phyloP scores from a whole-genome alignment of 225 moss, liverwort and hornwort species.

The Straminergon stramineum region DNA sequence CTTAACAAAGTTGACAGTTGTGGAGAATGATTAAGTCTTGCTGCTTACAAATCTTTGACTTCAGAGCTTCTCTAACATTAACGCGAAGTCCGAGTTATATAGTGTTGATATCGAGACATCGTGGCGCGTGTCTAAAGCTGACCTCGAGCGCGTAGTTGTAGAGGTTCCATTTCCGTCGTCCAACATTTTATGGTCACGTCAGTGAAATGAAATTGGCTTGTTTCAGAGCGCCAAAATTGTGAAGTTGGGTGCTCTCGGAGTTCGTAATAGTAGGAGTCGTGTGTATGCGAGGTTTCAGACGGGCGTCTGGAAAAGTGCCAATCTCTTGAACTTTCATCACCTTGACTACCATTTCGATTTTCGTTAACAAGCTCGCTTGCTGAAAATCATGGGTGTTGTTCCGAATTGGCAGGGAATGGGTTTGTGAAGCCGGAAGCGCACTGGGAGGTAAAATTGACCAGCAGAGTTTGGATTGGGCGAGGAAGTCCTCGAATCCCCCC shows the following conservation, averaged over 20 bases:
- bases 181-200: background rate
- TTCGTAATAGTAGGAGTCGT: background rate
- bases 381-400: background rate
- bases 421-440: background rate
- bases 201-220: background rate
- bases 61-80: background rate
- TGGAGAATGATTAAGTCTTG: background rate
- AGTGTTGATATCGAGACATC: background rate
- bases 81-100: background rate
- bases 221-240: background rate
- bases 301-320: background rate
- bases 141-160: background rate
- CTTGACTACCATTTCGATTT: background rate
- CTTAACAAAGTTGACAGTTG: background rate
- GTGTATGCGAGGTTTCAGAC: background rate
- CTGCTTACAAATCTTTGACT: background rate
- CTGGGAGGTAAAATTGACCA: background rate
- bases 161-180: background rate
- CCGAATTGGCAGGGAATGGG: background rate
- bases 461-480: background rate
- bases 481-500: background rate
- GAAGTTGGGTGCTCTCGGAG: background rate
- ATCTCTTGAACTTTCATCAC: background rate
- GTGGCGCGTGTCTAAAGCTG: background rate
- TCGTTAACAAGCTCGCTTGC: background rate